Base-by-base conservation (phyloP, 2,329 filamentous ascomycete genomes). In the Penicillium sp. region DNA sequence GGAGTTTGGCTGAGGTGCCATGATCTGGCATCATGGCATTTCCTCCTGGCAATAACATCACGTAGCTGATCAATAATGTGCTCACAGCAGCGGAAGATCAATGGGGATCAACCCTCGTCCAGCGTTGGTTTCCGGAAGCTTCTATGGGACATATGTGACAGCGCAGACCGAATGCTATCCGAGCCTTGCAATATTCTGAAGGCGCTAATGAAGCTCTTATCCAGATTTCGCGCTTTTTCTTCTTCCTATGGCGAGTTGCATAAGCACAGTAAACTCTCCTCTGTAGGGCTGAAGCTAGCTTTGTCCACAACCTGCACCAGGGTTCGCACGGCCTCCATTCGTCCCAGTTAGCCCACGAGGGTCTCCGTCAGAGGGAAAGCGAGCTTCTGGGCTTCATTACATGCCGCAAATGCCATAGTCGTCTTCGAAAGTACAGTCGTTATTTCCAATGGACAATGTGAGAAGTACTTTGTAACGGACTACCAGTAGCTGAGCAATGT, bases 261-360 rank as follows among this genome's bases (percentile, higher is more conserved):
- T 54, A 54, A 55, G 56, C 60, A 58, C 56, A 37, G 58, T 62
- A 64, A 58, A 44, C 50, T 37, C 55, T 24, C 50, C 49, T 55
- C 24, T 55, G 49, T 66, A 67, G 60, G 65, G 63, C 63, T 67
- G 65, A 63, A 55, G 37, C 57, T 63, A 66, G 49, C 52, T 49
- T 49, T 43, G 24, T 14, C 37, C 50, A 61, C 40, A 19, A 22
- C 22, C 41, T 60, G 60, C 61, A 56, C 64, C 54, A 58, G 54
- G 22, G 50, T 24, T 24, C 24, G 14, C 19, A 49, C 19, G 49
- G 44, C 36, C 13, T 35, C 35, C 36, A 36, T 19, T 33, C 41
- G 11, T 40, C 19, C 37, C 43, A 22, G 39, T 19, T 39, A 49
- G 41, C 14, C 40, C 50, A 33, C 14, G 40, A 18, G 18, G 46